phyloP scores from a whole-genome alignment of 768 basidiomycete species.

The Lactarius sanguifluus region DNA sequence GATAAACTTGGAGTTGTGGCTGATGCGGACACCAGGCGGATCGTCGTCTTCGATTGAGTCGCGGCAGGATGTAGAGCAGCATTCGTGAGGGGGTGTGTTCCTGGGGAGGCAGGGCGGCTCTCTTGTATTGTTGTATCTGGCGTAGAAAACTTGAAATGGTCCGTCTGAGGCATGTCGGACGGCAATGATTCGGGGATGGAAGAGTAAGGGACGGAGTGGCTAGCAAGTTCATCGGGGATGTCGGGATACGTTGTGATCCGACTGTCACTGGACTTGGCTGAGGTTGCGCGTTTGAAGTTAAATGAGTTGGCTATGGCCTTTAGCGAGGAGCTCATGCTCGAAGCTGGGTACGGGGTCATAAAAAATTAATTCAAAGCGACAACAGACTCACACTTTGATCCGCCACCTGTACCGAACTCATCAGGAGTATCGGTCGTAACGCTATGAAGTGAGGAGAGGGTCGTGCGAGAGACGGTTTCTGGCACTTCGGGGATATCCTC shows the following conservation, averaged over 20 bases:
- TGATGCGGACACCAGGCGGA: slow-evolving; percentile 44
- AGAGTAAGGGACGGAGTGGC: slow-evolving; percentile 26
- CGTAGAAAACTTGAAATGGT: slow-evolving; percentile 49
- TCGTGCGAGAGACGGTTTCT: slow-evolving; percentile 49
- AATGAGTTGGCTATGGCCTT: slow-evolving; percentile 74
- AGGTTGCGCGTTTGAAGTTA: slow-evolving; percentile 58
- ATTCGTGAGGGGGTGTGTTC: slow-evolving; percentile 57
- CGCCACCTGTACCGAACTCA: slow-evolving; percentile 68
- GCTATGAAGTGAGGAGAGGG: slow-evolving; percentile 49
- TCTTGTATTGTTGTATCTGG: slow-evolving; percentile 35
- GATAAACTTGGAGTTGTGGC: slow-evolving; percentile 14
- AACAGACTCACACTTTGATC: slow-evolving; percentile 53
- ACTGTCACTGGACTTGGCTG: slow-evolving; percentile 34
- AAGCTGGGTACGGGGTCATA: slow-evolving; percentile 39
- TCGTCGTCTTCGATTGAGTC: slow-evolving; percentile 40
- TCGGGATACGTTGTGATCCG: slow-evolving; percentile 32
- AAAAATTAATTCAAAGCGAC: neutral
- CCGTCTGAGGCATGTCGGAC: slow-evolving; percentile 43
- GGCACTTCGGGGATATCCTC: slow-evolving; percentile 72
- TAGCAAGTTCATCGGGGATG: slow-evolving; percentile 25
- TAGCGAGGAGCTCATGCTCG: slow-evolving; percentile 70
- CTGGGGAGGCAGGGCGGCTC: slow-evolving; percentile 56
- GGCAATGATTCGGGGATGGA: slow-evolving; percentile 27
- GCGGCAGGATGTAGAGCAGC: slow-evolving; percentile 60
- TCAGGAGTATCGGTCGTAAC: slow-evolving; percentile 40